A percentile compares a stretch with the other conserved stretches of the same genome.
Conservation (phyloP, 2,329 filamentous ascomycete genomes). For the Pestalotiopsis sp. region DNA sequence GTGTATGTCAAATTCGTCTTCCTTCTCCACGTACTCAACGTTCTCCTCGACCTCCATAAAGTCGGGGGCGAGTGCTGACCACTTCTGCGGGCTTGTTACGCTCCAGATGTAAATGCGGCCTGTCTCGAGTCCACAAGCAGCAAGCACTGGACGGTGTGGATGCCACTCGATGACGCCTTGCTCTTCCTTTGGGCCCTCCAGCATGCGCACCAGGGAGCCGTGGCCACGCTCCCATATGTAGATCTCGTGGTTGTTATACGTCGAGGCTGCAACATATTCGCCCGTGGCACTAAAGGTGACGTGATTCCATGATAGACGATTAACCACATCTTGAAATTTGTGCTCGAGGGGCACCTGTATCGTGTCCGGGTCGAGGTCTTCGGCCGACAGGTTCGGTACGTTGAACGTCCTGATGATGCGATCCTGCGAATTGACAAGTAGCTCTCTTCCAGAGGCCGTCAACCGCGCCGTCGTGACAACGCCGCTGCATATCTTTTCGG, state of each 20-base stretch:
- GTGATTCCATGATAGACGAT: slow-evolving; percentile 94
- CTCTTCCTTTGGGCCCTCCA: slow-evolving; percentile 96
- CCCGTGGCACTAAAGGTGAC: slow-evolving; percentile 92
- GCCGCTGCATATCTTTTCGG: slow-evolving; percentile 83
- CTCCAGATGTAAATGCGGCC: slow-evolving; percentile 96
- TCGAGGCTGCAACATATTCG: slow-evolving; percentile 95
- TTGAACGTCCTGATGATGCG: slow-evolving; percentile 92
- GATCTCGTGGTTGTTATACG: slow-evolving; percentile 97
- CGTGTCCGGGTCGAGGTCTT: slow-evolving; percentile 78
- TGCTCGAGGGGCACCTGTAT: slow-evolving; percentile 92
- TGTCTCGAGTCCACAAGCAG: slow-evolving; percentile 89
- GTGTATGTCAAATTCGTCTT: slow-evolving; percentile 98
- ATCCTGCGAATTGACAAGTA: slow-evolving; percentile 92
- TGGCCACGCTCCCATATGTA: slow-evolving; percentile 97
- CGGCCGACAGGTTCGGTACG: slow-evolving; percentile 74
- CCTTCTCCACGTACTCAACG: slow-evolving; percentile 90
- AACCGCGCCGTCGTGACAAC: slow-evolving; percentile 88
- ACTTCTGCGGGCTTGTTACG: slow-evolving; percentile 91
- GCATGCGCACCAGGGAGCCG: slow-evolving; percentile 92
- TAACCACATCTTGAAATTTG: slow-evolving; percentile 98
- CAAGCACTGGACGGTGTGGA: slow-evolving; percentile 82
- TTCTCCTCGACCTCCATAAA: slow-evolving; percentile 99
- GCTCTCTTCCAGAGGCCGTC: slow-evolving; percentile 79
- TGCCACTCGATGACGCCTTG: slow-evolving; percentile 98
- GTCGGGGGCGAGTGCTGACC: slow-evolving; percentile 95